phyloP scores from a whole-genome alignment of 495 filamentous ascomycete genomes.

The Bombardia bombarda region DNA sequence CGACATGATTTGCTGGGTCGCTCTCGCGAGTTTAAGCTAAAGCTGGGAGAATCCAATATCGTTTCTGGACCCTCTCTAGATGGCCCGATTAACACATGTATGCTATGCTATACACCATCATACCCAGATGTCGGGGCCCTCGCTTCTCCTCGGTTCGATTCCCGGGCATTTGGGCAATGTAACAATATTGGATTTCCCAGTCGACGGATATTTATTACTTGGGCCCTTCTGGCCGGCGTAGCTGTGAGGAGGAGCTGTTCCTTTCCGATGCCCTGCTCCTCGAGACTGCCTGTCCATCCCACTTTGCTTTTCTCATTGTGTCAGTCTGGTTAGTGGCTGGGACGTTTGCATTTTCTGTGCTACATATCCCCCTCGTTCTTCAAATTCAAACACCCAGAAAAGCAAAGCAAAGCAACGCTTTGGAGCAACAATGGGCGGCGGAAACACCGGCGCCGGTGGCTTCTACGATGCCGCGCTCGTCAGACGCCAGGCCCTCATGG shows the following conservation, averaged over 20 bases:
- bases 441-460: constrained; percentile 25
- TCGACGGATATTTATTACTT: no score
- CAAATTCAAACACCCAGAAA: background rate
- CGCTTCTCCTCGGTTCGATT: no score
- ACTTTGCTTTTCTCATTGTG: background rate
- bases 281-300: no score
- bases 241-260: no score
- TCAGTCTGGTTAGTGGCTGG: background rate
- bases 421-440: constrained; percentile 22
- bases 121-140: no score
- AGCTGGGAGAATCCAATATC: no score
- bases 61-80: background rate
- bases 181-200: no score
- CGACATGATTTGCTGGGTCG: constrained; percentile 10
- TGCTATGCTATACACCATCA: no score
- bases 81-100: no score
- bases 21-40: constrained; percentile 1
- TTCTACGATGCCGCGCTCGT: constrained; percentile 56
- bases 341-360: background rate
- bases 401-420: background rate
- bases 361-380: background rate
- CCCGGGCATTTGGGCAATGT: no score
- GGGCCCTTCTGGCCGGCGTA: no score
- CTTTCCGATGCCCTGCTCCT: no score
- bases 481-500: constrained; percentile 57